Evolutionary conservation across 129 eudicot genomes (phyloP), one percentile per base, ranked within the genome.

Genomic region (Sambucus nigra): DNA sequence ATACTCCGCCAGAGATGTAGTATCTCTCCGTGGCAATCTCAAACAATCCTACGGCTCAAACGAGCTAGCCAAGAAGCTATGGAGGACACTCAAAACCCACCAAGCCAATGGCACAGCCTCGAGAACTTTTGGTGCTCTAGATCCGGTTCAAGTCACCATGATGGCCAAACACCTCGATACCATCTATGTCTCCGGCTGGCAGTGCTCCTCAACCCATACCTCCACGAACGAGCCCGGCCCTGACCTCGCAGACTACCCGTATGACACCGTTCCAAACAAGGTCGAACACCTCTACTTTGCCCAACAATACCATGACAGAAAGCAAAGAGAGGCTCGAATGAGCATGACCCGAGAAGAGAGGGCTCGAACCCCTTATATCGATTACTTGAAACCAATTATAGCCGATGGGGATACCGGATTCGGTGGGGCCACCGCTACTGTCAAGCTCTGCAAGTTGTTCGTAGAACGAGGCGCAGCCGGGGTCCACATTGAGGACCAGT

Each of bases 331-430:
- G 68, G 98, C 98, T 7, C 72, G 98, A 1, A 89, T 89, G 98
- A 73, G 67, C 71, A 76, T 89, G 95, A 59, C 73, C 46, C 73
- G 86, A 1, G 95, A 84, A 33, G 98, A 89, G 71, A 32, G 98
- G 61, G 80, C 94, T 9, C 60, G 70, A 1, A 85, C 94, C 6
- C 98, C 94, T 7, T 81, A 8, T 28, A 13, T 84, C 19, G 98
- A 89, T 51, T 89, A 89, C 56, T 46, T 84, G 63, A 84, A 81
- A 63, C 98, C 98, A 16, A 89, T 89, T 49, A 89, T 89, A 44
- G 98, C 95, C 33, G 98, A 89, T 16, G 98, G 98, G n/a, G 98
- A 89, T 64, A 89, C 98, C 20, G 98, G 98, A 0, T 89, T 89
- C 25, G 98, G 98, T 20, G 98, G 98, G 1, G 98, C 98, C 40